Evolutionary conservation across 2,329 filamentous ascomycete genomes (phyloP), one percentile per base, ranked within the genome.

Genomic region (Trichoderma atrobrunneum): DNA sequence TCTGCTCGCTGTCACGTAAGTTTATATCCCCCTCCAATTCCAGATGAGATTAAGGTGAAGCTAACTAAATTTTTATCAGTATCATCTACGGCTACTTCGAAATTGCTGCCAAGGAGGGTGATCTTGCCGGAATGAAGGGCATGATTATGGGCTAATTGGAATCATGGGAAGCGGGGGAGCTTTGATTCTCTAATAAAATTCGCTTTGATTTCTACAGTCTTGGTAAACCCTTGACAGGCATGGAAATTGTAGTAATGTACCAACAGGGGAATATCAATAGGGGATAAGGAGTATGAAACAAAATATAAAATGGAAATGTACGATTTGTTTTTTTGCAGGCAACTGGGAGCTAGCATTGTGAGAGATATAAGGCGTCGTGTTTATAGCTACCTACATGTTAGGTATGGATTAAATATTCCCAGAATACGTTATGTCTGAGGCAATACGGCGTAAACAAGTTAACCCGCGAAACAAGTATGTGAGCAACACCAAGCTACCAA

Each of bases 41-140:
- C 6, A 60, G 8, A 39, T 4, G 7, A 26, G 63, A 32, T 65
- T 4, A 11, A 14, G 12, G 14, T 3, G 2, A 51, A 39, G 43
- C 84, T 81, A 79, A 82, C 76, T 26, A 26, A 26, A 26, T 5
- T 77, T 78, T 83, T 74, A 18, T 18, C 77, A 97, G 94, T 74
- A 99, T 99, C 82, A 99, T 99, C 84, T 99, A 99, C 84, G 94
- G 95, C 76, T 99, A 99, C 87, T 99, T 99, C 79, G 96, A 99
- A 84, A 99, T 99, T 80, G 96, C 96, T 28, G 97, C 97, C 79
- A 98, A 98, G 86, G 96, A 99, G 85, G 96, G 96, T 78, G 96
- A 99, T 82, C 91, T 98, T 84, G 89, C 91, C 74, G 93, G 94
- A 76, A 90, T 91, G 88, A 91, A 91, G 83, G 90, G 90, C 72